Evolutionary conservation across 2,329 filamentous ascomycete genomes (phyloP), one percentile per base, ranked within the genome.

Genomic region (Alternaria triticina): DNA sequence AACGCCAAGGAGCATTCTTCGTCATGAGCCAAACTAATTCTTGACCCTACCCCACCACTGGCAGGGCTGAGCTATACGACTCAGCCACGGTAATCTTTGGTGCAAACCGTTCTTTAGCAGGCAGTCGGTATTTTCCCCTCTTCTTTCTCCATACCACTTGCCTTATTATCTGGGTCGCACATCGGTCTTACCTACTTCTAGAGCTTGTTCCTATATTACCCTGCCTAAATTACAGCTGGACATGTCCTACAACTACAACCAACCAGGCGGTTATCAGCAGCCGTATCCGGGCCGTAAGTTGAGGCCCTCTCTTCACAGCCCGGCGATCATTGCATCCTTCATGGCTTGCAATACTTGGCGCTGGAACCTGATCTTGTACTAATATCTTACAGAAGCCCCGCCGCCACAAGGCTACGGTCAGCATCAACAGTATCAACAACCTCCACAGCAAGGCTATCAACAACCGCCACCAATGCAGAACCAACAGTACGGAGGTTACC

Each of bases 391-490:
- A 71, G 73, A 72, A 64, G 68, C 71, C 61, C 73, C 69, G 45
- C 51, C 58, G 23, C 66, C 66, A 57, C 73, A 75, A 62, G 70
- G 70, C 9, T 74, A 74, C 62, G 71, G 70, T 50, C 72, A 70
- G 55, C 62, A 51, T 23, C 59, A 46, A 27, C 58, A 46, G 30
- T 57, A 47, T 57, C 59, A 62, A 23, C 67, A 62, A 58, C 70
- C 61, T 43, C 68, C 65, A 62, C 65, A 68, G 45, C 66, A 64
- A 49, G 59, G 70, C 23, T 73, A 71, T 65, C 59, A 79, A 43
- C 81, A 80, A 60, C 78, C 73, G 59, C 74, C 69, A 30, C 73
- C 70, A 60, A 72, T 75, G 64, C 75, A 79, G 54, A 72, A 77
- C 15, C 70, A 79, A 61, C 69, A 73, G 27, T 72, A 71, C 56